Evolutionary conservation across 2,329 filamentous ascomycete genomes (phyloP), one percentile per base, ranked within the genome.

Genomic region (Cladosporium colombiae): DNA sequence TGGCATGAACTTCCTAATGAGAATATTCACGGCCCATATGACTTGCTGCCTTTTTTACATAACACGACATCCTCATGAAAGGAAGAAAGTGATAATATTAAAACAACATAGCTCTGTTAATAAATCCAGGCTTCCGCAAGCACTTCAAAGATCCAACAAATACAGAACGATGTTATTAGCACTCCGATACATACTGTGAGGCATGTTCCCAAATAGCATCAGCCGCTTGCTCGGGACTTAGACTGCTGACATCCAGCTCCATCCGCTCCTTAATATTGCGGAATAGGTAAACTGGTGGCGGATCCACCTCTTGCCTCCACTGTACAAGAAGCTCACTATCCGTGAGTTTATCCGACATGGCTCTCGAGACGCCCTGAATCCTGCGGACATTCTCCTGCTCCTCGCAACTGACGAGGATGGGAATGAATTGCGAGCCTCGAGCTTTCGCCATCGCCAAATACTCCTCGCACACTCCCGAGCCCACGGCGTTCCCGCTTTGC

Each of bases 381-480:
- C 52, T 55, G 52, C 52, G 52, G n/a, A 55, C 25, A 4, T 55
- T 55, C 18, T 55, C 52, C 11, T 55, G 52, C 29, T 55, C 52
- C 5, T 55, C 52, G n/a, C 52, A 55, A 13, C 29, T 55, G 27
- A 55, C 10, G 5, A 55, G 27, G 16, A 55, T 55, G 3, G 52
- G 52, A 3, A 55, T 21, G 8, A 55, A 55, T 18, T 31, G 16
- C 13, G 27, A 29, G n/a, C 52, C 52, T 33, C 52, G 16, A 10
- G 52, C 52, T 55, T 33, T 21, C 2, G 52, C 52, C 52, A 55
- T 55, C 6, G 52, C 25, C 18, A 31, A 3, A 33, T 31, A 55
- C 52, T 55, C 52, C 31, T n/a, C 7, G 29, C 52, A 55, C 18
- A 55, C 52, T 1, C 18, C 27, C 1, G 52, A 33, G 18, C 52